Evolutionary conservation across 2,329 filamentous ascomycete species (phyloP), one percentile per base, ranked within the genome.

Genomic region (Cryphonectria carpinicola): DNA sequence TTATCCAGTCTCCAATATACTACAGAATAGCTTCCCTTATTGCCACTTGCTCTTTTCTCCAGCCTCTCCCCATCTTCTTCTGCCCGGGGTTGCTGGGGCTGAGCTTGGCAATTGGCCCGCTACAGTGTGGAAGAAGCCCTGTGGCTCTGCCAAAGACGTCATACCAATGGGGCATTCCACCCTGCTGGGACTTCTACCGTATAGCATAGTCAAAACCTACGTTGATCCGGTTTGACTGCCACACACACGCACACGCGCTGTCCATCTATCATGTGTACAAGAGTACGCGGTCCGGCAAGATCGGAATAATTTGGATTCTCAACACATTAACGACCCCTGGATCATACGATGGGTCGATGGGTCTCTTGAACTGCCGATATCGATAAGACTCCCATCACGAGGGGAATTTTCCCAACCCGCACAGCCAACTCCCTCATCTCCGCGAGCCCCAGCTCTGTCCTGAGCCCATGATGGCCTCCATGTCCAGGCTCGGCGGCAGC

Each of bases 261-360:
- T 25, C 58, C 11, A 13, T 61, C 58, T 8, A 11, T 39, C 3
- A 11, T 39, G 37, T 39, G 37, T 13, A 39, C 19, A 11, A 3
- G 41, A 52, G 37, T 13, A 52, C 63, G 39, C 43, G 25, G 52
- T 22, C 63, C 13, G 41, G 25, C 11, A n/a, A 49, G 19, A 43
- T 43, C 41, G 61, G 41, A 39, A 43, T 8, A 32, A 52, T 37
- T 37, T 54, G 11, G n/a, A 46, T 25, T 37, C 60, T 72, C 71
- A 72, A 66, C 66, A 66, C 66, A 66, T 37, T 60, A 2, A 46
- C 63, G 46, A 41, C 22, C 39, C 71, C 68, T 49, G 39, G 56
- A 61, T 71, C 69, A 64, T 71, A 69, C 63, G 63, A 71, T 72
- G 71, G 66, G 69, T 69, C 71, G 63, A 71, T 72, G 71, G 66